Conservation (phyloP, 495 filamentous ascomycete genomes). For the Hyaloscypha finlandica region DNA sequence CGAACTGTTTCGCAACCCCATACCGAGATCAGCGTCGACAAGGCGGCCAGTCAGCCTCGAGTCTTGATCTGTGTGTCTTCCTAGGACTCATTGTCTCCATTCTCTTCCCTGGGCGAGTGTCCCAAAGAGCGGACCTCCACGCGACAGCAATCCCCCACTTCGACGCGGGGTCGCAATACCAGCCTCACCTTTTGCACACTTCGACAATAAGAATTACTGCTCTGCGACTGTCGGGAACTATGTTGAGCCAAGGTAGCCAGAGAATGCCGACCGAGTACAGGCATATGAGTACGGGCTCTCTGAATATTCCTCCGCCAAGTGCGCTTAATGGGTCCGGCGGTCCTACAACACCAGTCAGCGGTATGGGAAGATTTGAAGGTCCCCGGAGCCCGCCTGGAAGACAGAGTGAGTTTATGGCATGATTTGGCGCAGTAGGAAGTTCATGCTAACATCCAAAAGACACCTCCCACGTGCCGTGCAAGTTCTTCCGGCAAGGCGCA, state of each 20-base stretch:
- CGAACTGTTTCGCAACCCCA: neutral
- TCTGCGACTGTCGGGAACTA: neutral
- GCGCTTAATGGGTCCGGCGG: constrained; percentile 34
- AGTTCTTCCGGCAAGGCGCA: constrained; percentile 95
- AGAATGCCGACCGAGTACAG: constrained; percentile 46
- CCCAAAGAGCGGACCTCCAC: neutral
- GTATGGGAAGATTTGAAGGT: constrained; percentile 58
- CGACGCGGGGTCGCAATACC: constrained; percentile 24
- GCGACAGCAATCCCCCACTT: constrained; percentile 26
- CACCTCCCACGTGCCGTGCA: constrained; percentile 97
- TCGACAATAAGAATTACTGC: neutral
- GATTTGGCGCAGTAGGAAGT: neutral
- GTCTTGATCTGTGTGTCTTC: neutral
- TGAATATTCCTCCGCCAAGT: constrained; percentile 47
- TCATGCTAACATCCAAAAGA: constrained; percentile 53
- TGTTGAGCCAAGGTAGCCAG: constrained; percentile 17
- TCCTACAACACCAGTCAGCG: constrained; percentile 37
- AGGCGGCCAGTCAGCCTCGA: constrained; percentile 3
- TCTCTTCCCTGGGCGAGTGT: neutral
- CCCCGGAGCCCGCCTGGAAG: constrained; percentile 80
- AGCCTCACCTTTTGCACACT: neutral
- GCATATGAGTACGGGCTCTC: constrained; percentile 53
- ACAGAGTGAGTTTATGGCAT: constrained; percentile 60
- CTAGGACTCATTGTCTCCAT: neutral
- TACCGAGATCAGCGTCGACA: neutral